Conservation (phyloP, 23 red algal genomes). For the Agarophyton chilense region DNA sequence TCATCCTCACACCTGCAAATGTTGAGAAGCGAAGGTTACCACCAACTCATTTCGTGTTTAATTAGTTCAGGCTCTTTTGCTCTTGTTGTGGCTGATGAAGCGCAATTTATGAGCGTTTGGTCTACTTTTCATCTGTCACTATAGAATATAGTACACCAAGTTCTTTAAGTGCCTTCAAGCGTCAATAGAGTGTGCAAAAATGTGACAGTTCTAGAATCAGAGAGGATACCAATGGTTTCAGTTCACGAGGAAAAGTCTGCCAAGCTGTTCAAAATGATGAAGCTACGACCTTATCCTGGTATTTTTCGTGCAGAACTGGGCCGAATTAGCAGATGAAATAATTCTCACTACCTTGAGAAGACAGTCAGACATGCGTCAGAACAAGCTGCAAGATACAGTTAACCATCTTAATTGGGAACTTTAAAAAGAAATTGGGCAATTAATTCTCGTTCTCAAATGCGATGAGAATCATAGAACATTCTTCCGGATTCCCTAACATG, state of each 20-base stretch:
- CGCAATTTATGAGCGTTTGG: conserved; percentile 5
- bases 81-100: conserved; percentile 9
- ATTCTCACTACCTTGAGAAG: not conserved
- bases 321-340: not conserved
- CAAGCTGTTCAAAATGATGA: not conserved
- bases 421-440: no score
- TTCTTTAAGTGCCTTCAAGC: not conserved
- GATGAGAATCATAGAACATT: not conserved
- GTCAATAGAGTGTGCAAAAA: no score
- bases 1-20: not conserved
- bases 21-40: not conserved
- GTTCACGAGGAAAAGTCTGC: not conserved
- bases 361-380: not conserved
- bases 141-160: not conserved
- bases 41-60: not conserved
- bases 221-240: not conserved
- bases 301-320: not conserved
- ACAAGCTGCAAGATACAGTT: not conserved
- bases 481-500: not conserved
- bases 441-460: not conserved
- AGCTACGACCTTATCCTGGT: not conserved
- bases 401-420: not conserved
- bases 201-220: no score
- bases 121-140: not conserved
- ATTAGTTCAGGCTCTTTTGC: not conserved